Conservation (phyloP, 2,329 filamentous ascomycete species). For the Arthrobotrys musiformis region DNA sequence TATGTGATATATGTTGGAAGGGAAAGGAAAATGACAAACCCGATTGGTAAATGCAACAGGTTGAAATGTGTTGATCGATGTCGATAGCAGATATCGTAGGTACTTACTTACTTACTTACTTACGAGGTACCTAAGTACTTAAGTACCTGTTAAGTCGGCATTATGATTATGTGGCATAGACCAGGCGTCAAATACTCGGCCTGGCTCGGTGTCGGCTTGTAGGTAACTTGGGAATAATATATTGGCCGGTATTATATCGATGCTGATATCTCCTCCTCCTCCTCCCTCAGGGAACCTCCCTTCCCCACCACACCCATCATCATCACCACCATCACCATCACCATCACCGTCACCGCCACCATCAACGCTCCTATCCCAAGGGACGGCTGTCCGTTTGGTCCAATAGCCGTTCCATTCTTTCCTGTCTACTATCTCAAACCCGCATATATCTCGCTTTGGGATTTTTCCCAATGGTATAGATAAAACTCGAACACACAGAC, state of each 20-base stretch:
- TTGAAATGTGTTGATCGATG: slow-evolving; percentile 4
- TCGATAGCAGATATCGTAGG: too few relatives aligned
- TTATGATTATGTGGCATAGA: too few relatives aligned
- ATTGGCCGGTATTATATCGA: too few relatives aligned
- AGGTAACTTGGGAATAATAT: too few relatives aligned
- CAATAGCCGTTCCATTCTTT: background rate
- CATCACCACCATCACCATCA: background rate
- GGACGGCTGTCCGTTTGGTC: background rate
- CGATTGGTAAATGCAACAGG: background rate
- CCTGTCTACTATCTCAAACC: background rate
- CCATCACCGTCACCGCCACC: background rate
- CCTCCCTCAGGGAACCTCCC: background rate
- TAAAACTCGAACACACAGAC: background rate
- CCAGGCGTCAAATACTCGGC: too few relatives aligned
- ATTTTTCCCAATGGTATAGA: background rate
- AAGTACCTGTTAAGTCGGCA: too few relatives aligned
- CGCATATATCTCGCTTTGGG: background rate
- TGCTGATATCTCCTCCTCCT: too few relatives aligned
- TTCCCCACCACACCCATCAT: background rate
- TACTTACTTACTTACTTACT: too few relatives aligned
- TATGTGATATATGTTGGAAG: background rate
- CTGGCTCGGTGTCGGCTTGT: too few relatives aligned
- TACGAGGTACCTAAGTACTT: too few relatives aligned
- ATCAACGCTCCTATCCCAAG: background rate
- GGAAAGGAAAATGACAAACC: background rate